Evolutionary conservation across 371 early-diverging fungal genomes (phyloP), one percentile per base, ranked within the genome.

Genomic region (Mucor circinelloides): DNA sequence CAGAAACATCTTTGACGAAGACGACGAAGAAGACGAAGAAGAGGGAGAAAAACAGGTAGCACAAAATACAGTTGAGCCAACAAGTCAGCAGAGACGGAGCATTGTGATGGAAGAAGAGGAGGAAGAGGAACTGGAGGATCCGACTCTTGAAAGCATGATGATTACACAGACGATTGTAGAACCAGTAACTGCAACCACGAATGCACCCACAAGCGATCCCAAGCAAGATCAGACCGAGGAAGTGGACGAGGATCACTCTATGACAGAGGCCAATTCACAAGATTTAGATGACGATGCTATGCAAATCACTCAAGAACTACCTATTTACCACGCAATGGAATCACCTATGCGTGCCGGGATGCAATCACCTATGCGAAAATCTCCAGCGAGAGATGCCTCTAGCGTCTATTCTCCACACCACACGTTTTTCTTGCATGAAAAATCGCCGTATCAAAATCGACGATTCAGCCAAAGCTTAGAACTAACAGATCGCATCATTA

Each of bases 1-100:
- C 23, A 58, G 30, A 12, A 57, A 58, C 36, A 46, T 65, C 15
- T 65, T 65, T 19, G 65, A 65, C 0, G 65, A 64, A 34, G 64
- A 56, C 6, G 58, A 58, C 1, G 58, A 57, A 5, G 52, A 63
- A 21, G 52, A 54, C 2, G 54, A 54, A 0, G 56, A 55, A 8
- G 27, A 8, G 23, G 21, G 19, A 23, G 30, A 36, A n/a, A 34
- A 28, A 28, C 17, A 21, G 17, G 55, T 55, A 30, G 55, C 55
- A 30, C 25, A 55, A 28, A 28, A 55, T 25, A 21, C 50, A 25
- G 50, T 17, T 6, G 25, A 55, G 55, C 54, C 54, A 7, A 28
- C 25, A 1, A 46, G 21, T 1, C 8, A 9, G n/a, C 48, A 48
- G 48, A 48, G 12, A 23, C 10, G 6, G 19, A 48, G 48, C 23